These are phyloP conservation scores for Cercophora samala DNA, from an alignment of 495 filamentous ascomycete species.

Conservation along the genomic window DNA sequence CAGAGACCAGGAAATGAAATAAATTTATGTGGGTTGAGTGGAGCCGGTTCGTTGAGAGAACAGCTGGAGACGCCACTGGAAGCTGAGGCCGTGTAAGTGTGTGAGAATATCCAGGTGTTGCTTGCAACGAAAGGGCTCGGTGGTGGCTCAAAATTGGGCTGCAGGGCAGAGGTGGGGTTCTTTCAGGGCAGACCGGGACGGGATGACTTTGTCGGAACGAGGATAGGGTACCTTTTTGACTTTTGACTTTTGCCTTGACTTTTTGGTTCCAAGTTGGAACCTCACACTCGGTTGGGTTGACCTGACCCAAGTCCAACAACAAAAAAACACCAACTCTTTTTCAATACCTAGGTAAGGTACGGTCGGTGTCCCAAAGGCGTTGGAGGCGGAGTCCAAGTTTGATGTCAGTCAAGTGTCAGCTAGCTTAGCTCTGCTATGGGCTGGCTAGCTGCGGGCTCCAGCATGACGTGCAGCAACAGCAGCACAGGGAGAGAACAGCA, in stretches of 20 bases:
- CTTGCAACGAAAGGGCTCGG: background rate
- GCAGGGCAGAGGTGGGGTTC: slow-evolving; percentile 22
- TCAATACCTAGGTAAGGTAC: too few relatives aligned
- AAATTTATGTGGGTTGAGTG: slow-evolving; percentile 38
- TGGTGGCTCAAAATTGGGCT: slow-evolving; percentile 13
- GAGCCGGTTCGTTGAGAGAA: slow-evolving; percentile 22
- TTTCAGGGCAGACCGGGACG: slow-evolving; percentile 2
- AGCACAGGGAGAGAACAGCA: background rate
- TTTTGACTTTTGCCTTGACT: too few relatives aligned
- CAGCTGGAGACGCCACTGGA: slow-evolving; percentile 9
- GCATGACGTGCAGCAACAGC: slow-evolving; percentile 26
- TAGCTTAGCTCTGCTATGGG: slow-evolving; percentile 16
- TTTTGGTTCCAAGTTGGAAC: too few relatives aligned
- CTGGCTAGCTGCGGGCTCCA: slow-evolving; percentile 11
- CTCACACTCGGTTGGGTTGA: background rate
- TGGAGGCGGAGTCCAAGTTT: slow-evolving; percentile 1
- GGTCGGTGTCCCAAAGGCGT: slow-evolving; percentile 5
- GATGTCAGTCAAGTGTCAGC: slow-evolving; percentile 6
- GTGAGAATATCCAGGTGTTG: background rate
- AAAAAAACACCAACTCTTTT: background rate
- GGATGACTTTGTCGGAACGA: background rate
- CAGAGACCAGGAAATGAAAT: slow-evolving; percentile 24
- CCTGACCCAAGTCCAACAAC: background rate
- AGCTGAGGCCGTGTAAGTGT: slow-evolving; percentile 5
- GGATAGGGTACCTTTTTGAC: background rate